Evolutionary conservation across 257 asterid genomes (phyloP).

Genomic region (Anisodus tanguticus): DNA sequence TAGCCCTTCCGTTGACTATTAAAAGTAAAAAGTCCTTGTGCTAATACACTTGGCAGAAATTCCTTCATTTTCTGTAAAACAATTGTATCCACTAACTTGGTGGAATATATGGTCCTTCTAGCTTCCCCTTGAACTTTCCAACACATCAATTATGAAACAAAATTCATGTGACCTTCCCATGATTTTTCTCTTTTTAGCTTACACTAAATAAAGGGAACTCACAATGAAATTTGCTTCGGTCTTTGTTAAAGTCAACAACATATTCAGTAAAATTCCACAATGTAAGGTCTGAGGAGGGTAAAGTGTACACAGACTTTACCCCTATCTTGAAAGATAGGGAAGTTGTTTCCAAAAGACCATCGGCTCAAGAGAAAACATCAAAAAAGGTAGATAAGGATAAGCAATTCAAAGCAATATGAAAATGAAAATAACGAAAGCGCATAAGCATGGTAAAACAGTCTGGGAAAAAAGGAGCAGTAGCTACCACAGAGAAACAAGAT

Average conservation of each 20-base stretch:
- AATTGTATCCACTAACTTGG: not conserved
- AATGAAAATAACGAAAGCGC: no score
- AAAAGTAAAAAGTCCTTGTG: not conserved
- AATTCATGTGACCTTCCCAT: not conserved
- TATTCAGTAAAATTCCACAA: no score
- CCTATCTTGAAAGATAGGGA: no score
- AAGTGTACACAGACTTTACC: no score
- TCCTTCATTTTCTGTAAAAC: not conserved
- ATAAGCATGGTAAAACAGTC: no score
- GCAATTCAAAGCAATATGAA: no score
- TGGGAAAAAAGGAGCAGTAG: no score
- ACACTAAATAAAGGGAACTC: not conserved
- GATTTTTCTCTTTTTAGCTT: not conserved
- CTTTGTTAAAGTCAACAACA: not conserved
- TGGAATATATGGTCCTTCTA: not conserved
- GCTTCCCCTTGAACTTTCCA: not conserved
- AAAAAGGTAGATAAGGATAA: no score
- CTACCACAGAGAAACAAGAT: no score
- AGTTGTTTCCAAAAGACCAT: no score
- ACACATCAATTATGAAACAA: not conserved
- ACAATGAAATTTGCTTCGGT: not conserved
- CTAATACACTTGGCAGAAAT: slow-evolving; percentile 7
- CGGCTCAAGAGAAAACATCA: no score
- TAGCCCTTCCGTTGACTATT: not conserved
- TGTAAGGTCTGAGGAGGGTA: no score